Percentiles rank a stretch among this genome's conserved stretches.
Evolutionary conservation across 139 green algal species (phyloP).

Genomic region (Protoeuglena noctilucae): DNA sequence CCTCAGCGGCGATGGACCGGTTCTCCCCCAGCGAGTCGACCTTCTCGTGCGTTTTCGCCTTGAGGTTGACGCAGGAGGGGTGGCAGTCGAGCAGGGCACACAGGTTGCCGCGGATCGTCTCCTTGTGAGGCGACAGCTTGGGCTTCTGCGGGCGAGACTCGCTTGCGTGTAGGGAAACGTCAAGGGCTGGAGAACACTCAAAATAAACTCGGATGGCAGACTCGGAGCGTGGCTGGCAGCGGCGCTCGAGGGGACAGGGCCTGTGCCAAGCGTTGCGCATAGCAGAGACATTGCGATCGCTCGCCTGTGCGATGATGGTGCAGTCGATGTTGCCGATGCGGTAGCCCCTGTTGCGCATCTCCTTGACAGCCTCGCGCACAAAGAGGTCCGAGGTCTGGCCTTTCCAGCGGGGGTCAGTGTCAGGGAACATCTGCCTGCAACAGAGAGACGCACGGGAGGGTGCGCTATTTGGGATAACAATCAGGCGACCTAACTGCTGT

Average conservation of each 20-base stretch:
- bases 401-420: conserved; percentile 96
- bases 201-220: too few species aligned
- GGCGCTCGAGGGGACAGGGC: too few species aligned
- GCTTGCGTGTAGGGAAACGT: too few species aligned
- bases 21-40: conserved; percentile 96
- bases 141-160: conserved; percentile 49
- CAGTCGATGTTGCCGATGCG: conserved; percentile 84
- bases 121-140: conserved; percentile 93
- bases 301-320: conserved; percentile 83
- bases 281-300: too few species aligned
- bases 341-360: conserved; percentile 76
- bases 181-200: too few species aligned
- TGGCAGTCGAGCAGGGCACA: conserved; percentile 53
- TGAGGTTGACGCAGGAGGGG: conserved; percentile 74
- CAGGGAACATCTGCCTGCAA: conserved; percentile 90
- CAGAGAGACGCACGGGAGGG: too few species aligned
- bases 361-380: conserved; percentile 45
- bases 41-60: conserved; percentile 99
- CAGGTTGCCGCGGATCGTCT: conserved; percentile 64
- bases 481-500: too few species aligned
- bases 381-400: conserved; percentile 79
- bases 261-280: too few species aligned
- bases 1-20: conserved; percentile 83
- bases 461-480: too few species aligned
- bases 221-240: too few species aligned